These are phyloP conservation scores for Ustilago sp. DNA, from an alignment of 1,284 basidiomycete species.

Conservation along the genomic window DNA sequence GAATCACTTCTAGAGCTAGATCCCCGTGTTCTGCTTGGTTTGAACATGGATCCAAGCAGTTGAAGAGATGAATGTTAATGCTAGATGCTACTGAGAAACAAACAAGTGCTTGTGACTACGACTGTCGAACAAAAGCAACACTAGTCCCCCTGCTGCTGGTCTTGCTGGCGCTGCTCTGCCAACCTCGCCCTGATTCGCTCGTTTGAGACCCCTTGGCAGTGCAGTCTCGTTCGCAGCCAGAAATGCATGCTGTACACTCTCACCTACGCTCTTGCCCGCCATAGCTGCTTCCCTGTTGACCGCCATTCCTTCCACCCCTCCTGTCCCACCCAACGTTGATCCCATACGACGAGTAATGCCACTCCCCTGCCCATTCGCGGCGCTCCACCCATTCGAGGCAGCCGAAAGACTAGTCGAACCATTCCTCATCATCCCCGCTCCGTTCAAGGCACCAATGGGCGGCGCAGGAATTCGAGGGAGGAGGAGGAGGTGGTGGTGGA, in stretches of 20 bases:
- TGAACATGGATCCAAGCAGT: too few species aligned
- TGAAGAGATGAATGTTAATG: background rate
- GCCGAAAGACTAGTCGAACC: slow-evolving; percentile 30
- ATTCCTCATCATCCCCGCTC: slow-evolving; percentile 22
- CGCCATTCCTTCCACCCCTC: background rate
- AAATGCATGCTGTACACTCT: slow-evolving; percentile 1
- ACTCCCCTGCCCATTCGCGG: too few species aligned
- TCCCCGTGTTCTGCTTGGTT: too few species aligned
- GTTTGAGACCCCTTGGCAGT: background rate
- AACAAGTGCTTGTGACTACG: background rate
- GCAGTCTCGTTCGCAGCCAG: background rate
- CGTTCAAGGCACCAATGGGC: background rate
- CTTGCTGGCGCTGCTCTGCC: background rate
- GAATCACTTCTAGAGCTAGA: too few species aligned
- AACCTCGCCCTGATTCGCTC: background rate
- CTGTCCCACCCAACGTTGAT: slow-evolving; percentile 1
- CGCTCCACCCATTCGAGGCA: slow-evolving; percentile 1
- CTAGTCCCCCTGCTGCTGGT: background rate
- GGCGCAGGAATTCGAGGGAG: background rate
- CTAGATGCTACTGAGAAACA: background rate
- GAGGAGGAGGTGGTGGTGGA: slow-evolving; percentile 13
- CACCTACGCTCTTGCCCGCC: background rate
- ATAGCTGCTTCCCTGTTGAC: background rate
- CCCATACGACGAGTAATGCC: background rate
- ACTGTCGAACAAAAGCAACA: too few species aligned